Conservation (phyloP, 2,329 filamentous ascomycete species). For the Pezicula neosporulosa region DNA sequence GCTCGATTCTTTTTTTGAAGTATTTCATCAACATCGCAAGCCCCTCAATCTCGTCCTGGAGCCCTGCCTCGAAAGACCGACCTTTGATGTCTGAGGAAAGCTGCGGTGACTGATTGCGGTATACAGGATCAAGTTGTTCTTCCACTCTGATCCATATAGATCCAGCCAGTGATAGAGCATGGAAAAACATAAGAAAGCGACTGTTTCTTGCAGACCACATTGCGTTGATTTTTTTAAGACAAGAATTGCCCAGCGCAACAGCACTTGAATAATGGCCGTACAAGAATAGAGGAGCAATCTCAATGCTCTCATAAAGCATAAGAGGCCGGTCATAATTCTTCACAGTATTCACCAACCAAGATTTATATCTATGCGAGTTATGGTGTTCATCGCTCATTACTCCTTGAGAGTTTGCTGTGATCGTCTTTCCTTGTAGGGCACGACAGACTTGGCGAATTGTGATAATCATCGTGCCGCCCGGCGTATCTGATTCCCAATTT, state of each 20-base stretch:
- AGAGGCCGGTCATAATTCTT: conserved; percentile 58
- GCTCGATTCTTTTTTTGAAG: conserved; percentile 58
- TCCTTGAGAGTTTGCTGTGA: conserved; percentile 36
- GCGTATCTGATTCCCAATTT: conserved; percentile 67
- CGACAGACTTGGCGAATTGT: conserved; percentile 62
- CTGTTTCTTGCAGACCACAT: conserved; percentile 60
- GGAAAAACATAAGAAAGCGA: conserved; percentile 54
- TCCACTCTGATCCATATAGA: conserved; percentile 34
- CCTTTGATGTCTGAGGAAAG: conserved; percentile 2
- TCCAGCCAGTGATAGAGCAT: conserved; percentile 54
- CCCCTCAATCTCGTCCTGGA: conserved; percentile 40
- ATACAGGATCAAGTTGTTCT: conserved; percentile 16
- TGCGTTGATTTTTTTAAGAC: conserved; percentile 42
- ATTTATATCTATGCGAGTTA: conserved; percentile 53
- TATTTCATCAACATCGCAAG: conserved; percentile 50
- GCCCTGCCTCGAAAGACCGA: conserved; percentile 32
- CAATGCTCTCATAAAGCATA: conserved; percentile 65
- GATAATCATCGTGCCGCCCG: conserved; percentile 68
- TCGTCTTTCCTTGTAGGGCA: conserved; percentile 73
- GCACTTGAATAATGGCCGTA: conserved; percentile 61
- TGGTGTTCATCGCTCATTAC: conserved; percentile 70
- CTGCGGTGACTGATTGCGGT: conserved; percentile 9
- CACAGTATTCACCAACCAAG: conserved; percentile 49
- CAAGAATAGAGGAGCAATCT: conserved; percentile 60
- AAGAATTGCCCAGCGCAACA: conserved; percentile 49